Base-by-base conservation (phyloP, 441 rosid genomes). In the Bocquillonia castaneifolia region DNA sequence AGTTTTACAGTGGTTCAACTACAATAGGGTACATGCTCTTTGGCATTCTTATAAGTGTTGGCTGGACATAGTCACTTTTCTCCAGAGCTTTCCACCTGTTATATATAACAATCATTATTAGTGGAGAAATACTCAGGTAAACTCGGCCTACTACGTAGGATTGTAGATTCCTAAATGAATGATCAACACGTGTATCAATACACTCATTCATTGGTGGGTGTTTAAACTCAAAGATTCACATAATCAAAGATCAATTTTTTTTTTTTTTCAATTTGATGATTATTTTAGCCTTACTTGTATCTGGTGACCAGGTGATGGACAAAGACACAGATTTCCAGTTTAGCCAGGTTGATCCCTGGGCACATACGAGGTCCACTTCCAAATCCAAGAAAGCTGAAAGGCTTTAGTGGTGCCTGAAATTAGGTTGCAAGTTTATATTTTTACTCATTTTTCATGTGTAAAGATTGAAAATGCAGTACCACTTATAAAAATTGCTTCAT, bases 301-400 rank as follows among this genome's bases (percentile, higher is more conserved):
- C 67, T 82, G 80, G 79, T 81, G 74, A 77, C 80, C 31, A 87
- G 78, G 78, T 84, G 87, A 72, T 87, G 90, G 68, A 85, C 64
- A 81, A 87, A 85, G 68, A 87, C 66, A 31, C 74, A 84, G 73
- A 83, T 84, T 76, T 85, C 92, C 56, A 85, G 67, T 72, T 82
- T 84, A 39, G 92, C 92, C 69, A 87, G 79, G 75, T 85, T 85
- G 65, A 85, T 81, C 62, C 92, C 88, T 0, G 88, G 88, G 72
- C 92, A 83, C 92, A 83, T 85, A 7, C 87, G 77, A 0, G 90
- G 86, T 76, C 92, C 88, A 56, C 73, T 83, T 15, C 90, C 92
- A 32, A 85, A 87, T 73, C 92, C 90, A 28, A 87, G 87, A 74
- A 72, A 85, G 80, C 81, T 81, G 75, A 69, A 87, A 60, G 86